Percentiles rank a stretch among this genome's conserved stretches.
These are phyloP conservation scores for Penicillium sp. DNA, from an alignment of 2,329 filamentous ascomycete species.

Conservation along the genomic window DNA sequence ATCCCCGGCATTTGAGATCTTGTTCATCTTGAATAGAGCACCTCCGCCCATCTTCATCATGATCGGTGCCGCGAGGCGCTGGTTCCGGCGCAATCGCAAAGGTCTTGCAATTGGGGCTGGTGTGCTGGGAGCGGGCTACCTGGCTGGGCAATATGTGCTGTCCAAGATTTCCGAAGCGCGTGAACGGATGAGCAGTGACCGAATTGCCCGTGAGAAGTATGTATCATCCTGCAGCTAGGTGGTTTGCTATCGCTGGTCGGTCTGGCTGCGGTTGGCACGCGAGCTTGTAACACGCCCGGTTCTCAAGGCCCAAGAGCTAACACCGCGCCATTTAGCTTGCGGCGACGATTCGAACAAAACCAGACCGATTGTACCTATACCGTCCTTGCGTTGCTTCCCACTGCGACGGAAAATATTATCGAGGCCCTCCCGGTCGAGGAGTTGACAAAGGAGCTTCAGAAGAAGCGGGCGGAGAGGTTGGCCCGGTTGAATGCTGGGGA, in stretches of 20 bases:
- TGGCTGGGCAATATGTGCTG: constrained; percentile 90
- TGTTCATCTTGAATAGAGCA: background rate
- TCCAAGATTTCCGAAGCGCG: constrained; percentile 89
- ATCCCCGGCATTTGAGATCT: constrained; percentile 3
- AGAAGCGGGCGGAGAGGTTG: constrained; percentile 79
- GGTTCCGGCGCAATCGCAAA: constrained; percentile 89
- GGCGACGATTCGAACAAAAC: constrained; percentile 96
- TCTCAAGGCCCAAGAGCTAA: constrained; percentile 20
- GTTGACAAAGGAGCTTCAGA: constrained; percentile 90
- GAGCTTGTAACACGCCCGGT: constrained; percentile 17
- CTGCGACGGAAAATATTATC: constrained; percentile 85
- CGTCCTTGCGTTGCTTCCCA: constrained; percentile 91
- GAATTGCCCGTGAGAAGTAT: constrained; percentile 95
- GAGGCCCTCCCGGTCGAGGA: constrained; percentile 87
- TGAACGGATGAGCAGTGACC: constrained; percentile 94
- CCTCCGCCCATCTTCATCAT: constrained; percentile 45
- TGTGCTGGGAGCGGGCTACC: constrained; percentile 84
- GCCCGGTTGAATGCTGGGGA: constrained; percentile 61
- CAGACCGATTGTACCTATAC: constrained; percentile 99
- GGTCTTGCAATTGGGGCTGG: constrained; percentile 86
- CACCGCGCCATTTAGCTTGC: constrained; percentile 63
- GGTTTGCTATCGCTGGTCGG: background rate
- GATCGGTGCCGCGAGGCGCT: constrained; percentile 78
- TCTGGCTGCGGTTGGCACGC: constrained; percentile 8
- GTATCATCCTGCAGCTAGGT: constrained; percentile 31